Conservation (phyloP, 495 filamentous ascomycete genomes). For the Oidiodendron maius region DNA sequence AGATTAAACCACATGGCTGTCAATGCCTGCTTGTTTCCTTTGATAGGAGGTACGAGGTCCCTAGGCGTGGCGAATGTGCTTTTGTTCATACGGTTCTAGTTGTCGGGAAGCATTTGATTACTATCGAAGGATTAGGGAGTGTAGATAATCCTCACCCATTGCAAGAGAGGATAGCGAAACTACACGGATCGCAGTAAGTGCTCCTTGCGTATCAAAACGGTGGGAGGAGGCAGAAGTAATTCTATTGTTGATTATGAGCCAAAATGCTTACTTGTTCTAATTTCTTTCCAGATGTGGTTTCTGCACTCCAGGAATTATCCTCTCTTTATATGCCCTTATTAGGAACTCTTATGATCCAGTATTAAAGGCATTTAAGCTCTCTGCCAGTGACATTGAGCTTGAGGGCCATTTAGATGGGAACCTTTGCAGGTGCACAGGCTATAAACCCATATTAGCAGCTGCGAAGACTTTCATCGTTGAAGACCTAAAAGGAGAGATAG, state of each 20-base stretch:
- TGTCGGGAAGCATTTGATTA: conserved; percentile 98
- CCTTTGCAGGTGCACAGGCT: conserved; percentile 92
- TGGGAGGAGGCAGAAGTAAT: too few species aligned
- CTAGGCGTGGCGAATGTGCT: too few species aligned
- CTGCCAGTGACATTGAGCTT: conserved; percentile 74
- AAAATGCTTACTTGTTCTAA: too few species aligned
- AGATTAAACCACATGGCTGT: conserved; percentile 74
- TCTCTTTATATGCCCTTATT: conserved; percentile 84
- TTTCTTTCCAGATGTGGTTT: too few species aligned
- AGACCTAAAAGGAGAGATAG: conserved; percentile 56
- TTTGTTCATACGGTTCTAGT: too few species aligned
- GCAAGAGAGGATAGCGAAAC: conserved; percentile 84
- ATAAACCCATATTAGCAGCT: conserved; percentile 89
- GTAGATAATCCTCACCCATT: conserved; percentile 81
- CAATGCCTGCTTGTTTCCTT: conserved; percentile 89
- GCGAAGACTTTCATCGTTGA: conserved; percentile 64
- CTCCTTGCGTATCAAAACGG: too few species aligned
- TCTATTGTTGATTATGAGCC: too few species aligned
- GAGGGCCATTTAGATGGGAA: conserved; percentile 97
- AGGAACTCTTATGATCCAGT: conserved; percentile 60
- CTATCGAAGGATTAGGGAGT: conserved; percentile 94
- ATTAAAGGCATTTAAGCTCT: conserved; percentile 17
- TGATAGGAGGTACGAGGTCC: too few species aligned
- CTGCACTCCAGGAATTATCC: conserved; percentile 96
- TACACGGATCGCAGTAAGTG: conserved; percentile 63